These are phyloP conservation scores for Cytospora schulzeri DNA, from an alignment of 2,329 filamentous ascomycete genomes.

Conservation along the genomic window DNA sequence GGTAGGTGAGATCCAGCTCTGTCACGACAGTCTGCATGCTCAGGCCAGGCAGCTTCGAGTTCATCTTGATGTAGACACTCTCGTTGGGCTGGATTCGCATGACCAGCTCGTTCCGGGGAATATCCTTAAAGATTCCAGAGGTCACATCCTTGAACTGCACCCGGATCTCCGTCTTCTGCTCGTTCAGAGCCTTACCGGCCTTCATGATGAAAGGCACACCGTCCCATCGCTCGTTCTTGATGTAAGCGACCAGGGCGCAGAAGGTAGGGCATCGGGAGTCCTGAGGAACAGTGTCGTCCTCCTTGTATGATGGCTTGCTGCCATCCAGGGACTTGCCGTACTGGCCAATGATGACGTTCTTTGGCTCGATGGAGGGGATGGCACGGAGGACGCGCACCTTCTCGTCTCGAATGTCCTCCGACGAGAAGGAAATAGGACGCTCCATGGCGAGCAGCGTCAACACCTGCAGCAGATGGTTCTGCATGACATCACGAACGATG, in stretches of 20 bases:
- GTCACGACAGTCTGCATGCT: conserved; percentile 99
- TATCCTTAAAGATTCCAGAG: conserved; percentile 99
- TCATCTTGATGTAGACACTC: conserved; percentile 99
- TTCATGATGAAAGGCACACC: conserved; percentile 99
- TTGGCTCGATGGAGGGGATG: conserved; percentile 93
- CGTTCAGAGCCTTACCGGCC: conserved; percentile 97
- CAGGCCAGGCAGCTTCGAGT: conserved; percentile 96
- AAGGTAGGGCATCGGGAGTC: conserved; percentile 98
- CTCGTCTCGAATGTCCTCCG: conserved; percentile 97
- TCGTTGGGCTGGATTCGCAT: conserved; percentile 99
- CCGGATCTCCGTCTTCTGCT: conserved; percentile 99
- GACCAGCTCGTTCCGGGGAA: conserved; percentile 97
- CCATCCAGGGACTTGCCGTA: conserved; percentile 96
- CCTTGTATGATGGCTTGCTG: conserved; percentile 96
- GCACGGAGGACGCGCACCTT: conserved; percentile 94
- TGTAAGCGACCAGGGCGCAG: conserved; percentile 94
- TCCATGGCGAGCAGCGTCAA: conserved; percentile 97
- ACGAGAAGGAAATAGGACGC: conserved; percentile 94
- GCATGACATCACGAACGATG: conserved; percentile 99
- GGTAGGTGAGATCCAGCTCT: conserved; percentile 96
- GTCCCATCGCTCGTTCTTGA: conserved; percentile 99
- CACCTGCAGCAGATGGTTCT: conserved; percentile 97
- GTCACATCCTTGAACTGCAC: conserved; percentile 99
- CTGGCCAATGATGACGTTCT: conserved; percentile 99
- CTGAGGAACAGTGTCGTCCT: conserved; percentile 97